phyloP scores from a whole-genome alignment of 2,329 filamentous ascomycete species.

The Dothistroma pini region DNA sequence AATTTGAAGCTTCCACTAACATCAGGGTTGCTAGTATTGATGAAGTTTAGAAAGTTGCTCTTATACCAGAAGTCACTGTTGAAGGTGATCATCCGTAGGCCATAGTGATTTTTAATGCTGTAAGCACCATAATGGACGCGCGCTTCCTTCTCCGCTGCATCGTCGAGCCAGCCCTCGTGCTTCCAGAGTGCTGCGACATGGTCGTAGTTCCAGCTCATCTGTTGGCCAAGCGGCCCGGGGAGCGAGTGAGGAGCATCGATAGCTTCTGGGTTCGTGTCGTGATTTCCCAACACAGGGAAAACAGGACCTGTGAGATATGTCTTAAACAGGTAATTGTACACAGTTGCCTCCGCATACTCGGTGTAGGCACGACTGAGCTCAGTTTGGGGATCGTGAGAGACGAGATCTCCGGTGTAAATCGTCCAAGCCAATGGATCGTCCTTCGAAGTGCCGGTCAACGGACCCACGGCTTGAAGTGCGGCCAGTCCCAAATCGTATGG shows the following conservation, averaged over 20 bases:
- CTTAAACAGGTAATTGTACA: conserved; percentile 54
- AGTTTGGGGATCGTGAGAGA: conserved; percentile 52
- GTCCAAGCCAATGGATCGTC: conserved; percentile 50
- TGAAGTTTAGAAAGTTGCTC: conserved; percentile 48
- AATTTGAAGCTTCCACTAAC: conserved; percentile 48
- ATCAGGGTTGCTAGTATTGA: conserved; percentile 52
- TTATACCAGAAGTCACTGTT: conserved; percentile 52
- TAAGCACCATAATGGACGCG: conserved; percentile 55
- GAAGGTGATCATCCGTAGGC: conserved; percentile 51
- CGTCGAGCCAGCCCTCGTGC: conserved; percentile 54
- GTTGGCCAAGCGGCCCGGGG: conserved; percentile 51
- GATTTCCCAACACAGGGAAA: conserved; percentile 56
- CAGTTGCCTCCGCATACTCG: conserved; percentile 51
- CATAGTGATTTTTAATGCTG: conserved; percentile 52
- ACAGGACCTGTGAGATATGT: conserved; percentile 55
- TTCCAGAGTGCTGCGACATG: conserved; percentile 55
- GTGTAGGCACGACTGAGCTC: conserved; percentile 52
- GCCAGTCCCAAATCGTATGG: conserved; percentile 56
- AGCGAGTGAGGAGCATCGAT: conserved; percentile 53
- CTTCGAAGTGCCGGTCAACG: conserved; percentile 53
- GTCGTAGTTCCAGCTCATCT: conserved; percentile 58
- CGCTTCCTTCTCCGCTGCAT: conserved; percentile 45
- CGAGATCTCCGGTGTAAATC: conserved; percentile 56
- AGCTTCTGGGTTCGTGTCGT: conserved; percentile 54
- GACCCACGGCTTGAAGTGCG: conserved; percentile 53